Percentiles rank a stretch among this genome's conserved stretches.
Evolutionary conservation across 768 basidiomycete genomes (phyloP).

Genomic region (Lentinula aciculospora): DNA sequence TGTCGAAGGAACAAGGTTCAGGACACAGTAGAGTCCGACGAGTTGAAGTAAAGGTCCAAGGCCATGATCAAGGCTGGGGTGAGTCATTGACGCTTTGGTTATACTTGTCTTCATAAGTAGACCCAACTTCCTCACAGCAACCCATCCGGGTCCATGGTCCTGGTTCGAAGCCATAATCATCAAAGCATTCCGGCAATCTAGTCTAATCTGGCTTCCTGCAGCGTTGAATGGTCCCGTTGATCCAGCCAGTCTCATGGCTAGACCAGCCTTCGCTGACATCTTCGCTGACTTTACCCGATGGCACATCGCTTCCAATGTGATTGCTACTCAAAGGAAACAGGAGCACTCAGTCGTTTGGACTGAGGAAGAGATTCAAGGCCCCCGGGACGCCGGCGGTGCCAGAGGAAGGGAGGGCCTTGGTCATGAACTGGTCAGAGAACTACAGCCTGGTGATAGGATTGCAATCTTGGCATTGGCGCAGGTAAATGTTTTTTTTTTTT

Average conservation of each 20-base stretch:
- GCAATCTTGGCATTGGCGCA: not conserved
- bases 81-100: not conserved
- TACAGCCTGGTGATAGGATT: not conserved
- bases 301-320: not conserved
- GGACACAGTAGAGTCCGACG: not conserved
- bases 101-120: not conserved
- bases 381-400: not conserved
- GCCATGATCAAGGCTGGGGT: slow-evolving; percentile 4
- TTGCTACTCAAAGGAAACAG: not conserved
- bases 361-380: not conserved
- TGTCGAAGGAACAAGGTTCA: not conserved
- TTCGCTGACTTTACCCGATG: not conserved
- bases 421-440: not conserved
- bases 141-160: not conserved
- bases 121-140: not conserved
- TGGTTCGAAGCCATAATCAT: slow-evolving; percentile 3
- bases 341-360: not conserved
- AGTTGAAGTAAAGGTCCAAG: not conserved
- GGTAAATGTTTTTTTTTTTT: not conserved
- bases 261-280: not conserved
- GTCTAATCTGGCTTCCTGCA: not conserved
- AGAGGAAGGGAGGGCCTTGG: not conserved
- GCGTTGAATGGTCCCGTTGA: not conserved
- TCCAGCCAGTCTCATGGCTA: not conserved
- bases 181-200: not conserved